Evolutionary conservation across 108 stramenopile species (phyloP), one percentile per base, ranked within the genome.

Genomic region (Cyclotella atomus): DNA sequence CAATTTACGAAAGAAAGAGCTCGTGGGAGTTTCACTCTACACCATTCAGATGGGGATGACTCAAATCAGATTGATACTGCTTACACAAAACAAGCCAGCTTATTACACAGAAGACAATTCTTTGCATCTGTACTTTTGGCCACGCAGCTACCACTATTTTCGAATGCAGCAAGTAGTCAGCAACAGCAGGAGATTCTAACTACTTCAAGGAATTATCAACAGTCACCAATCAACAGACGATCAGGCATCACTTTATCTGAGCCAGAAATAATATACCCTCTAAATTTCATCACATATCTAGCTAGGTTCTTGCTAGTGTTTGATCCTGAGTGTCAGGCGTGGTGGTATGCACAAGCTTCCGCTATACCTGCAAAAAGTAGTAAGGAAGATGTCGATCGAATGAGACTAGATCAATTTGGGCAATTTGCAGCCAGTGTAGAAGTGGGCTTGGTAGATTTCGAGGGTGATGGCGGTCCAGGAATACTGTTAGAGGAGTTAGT

Each of bases 221-320:
- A 56, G 41, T 89, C 89, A 27, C 93, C 93, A 45, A 77, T 90
- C 33, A 95, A 95, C 74, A 88, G 83, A 76, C 91, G 93, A 20
- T 87, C 80, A 15, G 89, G 89, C 19, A 77, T 91, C 4, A 89
- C 91, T 7, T 77, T 95, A 33, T 90, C 81, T 68, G 89, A 95
- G 68, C 88, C 91, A 16, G 93, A 95, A 83, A 55, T 73, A 59
- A 82, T 75, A 33, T 95, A 92, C 82, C 88, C 89, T 70, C 68
- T 92, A 34, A 74, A 61, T 34, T 95, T 95, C 50, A 82, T 95
- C 15, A 92, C 93, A 17, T 95, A 95, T 65, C 70, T 95, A 19
- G 67, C 89, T 10, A 84, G 93, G 21, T 91, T 95, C 60, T 66
- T 95, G 6, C 69, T 95, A 4, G 79, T 74, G 0, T 92, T 90